phyloP scores from a whole-genome alignment of 23 red algal species.

The Chondrus crispus region DNA sequence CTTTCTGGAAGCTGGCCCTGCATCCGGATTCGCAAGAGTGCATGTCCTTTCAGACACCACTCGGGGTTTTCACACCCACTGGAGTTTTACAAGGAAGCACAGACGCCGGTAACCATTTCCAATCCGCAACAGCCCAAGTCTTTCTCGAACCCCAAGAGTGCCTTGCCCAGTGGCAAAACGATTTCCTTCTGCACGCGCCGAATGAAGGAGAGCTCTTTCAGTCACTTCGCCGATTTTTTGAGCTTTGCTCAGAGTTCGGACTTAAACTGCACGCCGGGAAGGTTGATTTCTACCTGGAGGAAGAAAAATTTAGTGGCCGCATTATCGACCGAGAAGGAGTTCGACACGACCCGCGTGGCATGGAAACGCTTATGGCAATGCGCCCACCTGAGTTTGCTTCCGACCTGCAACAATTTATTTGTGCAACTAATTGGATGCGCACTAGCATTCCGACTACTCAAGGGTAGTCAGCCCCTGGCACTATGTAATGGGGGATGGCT shows the following conservation, averaged over 20 bases:
- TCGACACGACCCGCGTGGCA: neutral
- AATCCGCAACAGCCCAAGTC: neutral
- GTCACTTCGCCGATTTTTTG: neutral
- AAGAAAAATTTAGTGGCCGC: neutral
- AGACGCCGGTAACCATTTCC: neutral
- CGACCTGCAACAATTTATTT: neutral
- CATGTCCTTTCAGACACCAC: constrained; percentile 35
- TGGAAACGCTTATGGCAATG: neutral
- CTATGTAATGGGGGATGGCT: neutral
- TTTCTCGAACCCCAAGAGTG: neutral
- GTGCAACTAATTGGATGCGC: neutral
- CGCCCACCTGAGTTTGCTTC: neutral
- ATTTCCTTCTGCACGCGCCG: neutral
- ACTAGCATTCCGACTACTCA: neutral
- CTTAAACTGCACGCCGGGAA: neutral
- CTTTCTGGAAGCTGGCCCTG: constrained; percentile 1
- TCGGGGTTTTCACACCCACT: neutral
- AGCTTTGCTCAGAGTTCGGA: neutral
- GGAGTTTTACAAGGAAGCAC: neutral
- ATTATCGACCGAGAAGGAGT: neutral
- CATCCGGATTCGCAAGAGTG: neutral
- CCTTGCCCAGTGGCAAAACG: neutral
- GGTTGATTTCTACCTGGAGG: neutral
- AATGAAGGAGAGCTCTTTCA: neutral
- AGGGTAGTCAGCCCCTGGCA: neutral